These are phyloP conservation scores for Serpula lacrymans DNA, from an alignment of 768 basidiomycete species.

Conservation along the genomic window DNA sequence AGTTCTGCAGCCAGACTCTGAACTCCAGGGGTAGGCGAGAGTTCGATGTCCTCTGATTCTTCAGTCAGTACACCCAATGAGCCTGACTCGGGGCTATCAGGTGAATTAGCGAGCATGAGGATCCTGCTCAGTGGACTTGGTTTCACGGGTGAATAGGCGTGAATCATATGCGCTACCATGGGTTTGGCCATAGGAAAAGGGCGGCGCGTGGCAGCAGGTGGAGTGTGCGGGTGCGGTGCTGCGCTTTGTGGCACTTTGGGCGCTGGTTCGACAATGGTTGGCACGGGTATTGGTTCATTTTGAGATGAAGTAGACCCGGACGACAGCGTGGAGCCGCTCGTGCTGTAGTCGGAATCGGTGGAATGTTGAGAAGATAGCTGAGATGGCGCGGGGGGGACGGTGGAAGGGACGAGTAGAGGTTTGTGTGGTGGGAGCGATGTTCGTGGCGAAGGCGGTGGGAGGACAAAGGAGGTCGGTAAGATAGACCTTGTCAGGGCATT, in stretches of 20 bases:
- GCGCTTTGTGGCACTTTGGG: slow-evolving; percentile 3
- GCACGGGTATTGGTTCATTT: slow-evolving; percentile 13
- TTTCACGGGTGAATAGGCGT: slow-evolving; percentile 78
- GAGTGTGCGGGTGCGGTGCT: slow-evolving; percentile 9
- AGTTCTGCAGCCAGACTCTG: slow-evolving; percentile 38
- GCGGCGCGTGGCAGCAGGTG: slow-evolving; percentile 31
- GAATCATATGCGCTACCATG: slow-evolving; percentile 62
- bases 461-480: slow-evolving; percentile 67
- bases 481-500: slow-evolving; percentile 39
- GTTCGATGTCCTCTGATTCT: slow-evolving; percentile 15
- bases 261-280: slow-evolving; percentile 17
- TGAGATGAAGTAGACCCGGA: slow-evolving; percentile 1
- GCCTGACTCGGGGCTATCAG: slow-evolving; percentile 33
- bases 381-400: slow-evolving; percentile 13
- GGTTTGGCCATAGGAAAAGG: slow-evolving; percentile 74
- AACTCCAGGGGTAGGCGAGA: slow-evolving; percentile 15
- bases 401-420: slow-evolving; percentile 28
- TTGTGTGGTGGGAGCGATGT: slow-evolving; percentile 57
- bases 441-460: slow-evolving; percentile 75
- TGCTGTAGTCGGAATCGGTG: not conserved
- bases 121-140: slow-evolving; percentile 82
- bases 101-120: slow-evolving; percentile 66
- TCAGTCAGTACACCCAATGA: too few relatives aligned
- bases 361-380: slow-evolving; percentile 1
- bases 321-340: not conserved